These are phyloP conservation scores for Mucor irregularis DNA, from an alignment of 371 early-diverging fungal genomes.

Conservation along the genomic window DNA sequence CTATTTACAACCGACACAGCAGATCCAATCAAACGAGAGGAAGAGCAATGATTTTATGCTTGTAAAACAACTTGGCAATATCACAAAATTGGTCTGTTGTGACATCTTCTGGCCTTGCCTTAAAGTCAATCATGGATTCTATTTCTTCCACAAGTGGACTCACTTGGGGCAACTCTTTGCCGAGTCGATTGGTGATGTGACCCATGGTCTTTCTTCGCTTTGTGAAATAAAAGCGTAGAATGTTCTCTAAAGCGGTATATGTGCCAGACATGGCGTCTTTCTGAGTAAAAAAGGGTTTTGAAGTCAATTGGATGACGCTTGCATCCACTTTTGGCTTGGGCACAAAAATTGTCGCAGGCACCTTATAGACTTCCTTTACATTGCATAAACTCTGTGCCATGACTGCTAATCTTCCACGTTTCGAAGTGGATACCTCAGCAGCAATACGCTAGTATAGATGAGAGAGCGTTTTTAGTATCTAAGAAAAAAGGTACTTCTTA, in stretches of 20 bases:
- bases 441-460: slow-evolving; percentile 66
- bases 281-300: slow-evolving; percentile 30
- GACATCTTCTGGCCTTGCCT: slow-evolving; percentile 66
- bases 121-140: slow-evolving; percentile 44
- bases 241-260: slow-evolving; percentile 55
- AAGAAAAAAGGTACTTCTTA: too few species aligned
- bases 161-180: slow-evolving; percentile 37
- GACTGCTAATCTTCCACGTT: slow-evolving; percentile 72
- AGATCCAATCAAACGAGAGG: slow-evolving; percentile 2
- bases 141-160: slow-evolving; percentile 40
- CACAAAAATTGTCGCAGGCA: slow-evolving; percentile 69
- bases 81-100: slow-evolving; percentile 52
- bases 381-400: slow-evolving; percentile 75
- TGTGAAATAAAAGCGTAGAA: slow-evolving; percentile 68
- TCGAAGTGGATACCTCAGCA: slow-evolving; percentile 52
- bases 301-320: slow-evolving; percentile 67
- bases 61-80: slow-evolving; percentile 45
- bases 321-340: slow-evolving; percentile 82
- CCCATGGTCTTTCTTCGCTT: slow-evolving; percentile 76
- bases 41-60: slow-evolving; percentile 22
- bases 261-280: slow-evolving; percentile 13
- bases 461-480: too few species aligned
- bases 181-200: slow-evolving; percentile 50
- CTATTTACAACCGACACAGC: not conserved
- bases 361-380: slow-evolving; percentile 61